phyloP scores from a whole-genome alignment of 2,329 filamentous ascomycete species.

The Nothophoma quercina region DNA sequence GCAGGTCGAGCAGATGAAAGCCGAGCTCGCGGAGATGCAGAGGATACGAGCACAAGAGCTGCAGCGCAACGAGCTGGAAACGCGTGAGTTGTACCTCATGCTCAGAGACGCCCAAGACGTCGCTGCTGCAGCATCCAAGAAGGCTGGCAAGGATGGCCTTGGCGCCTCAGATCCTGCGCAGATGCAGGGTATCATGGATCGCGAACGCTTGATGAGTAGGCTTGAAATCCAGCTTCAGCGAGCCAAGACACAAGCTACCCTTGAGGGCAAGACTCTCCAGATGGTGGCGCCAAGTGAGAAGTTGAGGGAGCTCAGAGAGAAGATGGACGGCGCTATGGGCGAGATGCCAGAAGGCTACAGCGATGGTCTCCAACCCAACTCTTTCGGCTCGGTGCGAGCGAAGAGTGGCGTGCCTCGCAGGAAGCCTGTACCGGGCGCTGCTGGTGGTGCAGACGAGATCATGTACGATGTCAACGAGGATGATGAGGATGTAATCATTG shows the following conservation, averaged over 20 bases:
- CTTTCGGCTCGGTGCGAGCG: conserved; percentile 62
- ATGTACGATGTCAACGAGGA: conserved; percentile 52
- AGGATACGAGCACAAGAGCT: conserved; percentile 86
- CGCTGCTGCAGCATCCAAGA: conserved; percentile 84
- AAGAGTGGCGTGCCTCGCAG: conserved; percentile 51
- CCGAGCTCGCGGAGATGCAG: conserved; percentile 86
- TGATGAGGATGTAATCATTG: conserved; percentile 70
- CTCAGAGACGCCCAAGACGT: conserved; percentile 96
- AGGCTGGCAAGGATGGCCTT: conserved; percentile 59
- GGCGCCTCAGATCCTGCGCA: conserved; percentile 73
- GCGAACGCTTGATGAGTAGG: conserved; percentile 89
- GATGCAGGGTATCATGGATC: conserved; percentile 92
- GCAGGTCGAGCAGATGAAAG: conserved; percentile 86
- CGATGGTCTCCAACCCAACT: conserved; percentile 70
- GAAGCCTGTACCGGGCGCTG: conserved; percentile 48
- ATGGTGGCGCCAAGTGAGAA: conserved; percentile 84
- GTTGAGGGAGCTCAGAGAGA: conserved; percentile 87
- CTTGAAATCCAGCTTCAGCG: conserved; percentile 94
- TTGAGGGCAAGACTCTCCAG: conserved; percentile 89
- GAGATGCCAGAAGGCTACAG: conserved; percentile 53
- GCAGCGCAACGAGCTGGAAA: conserved; percentile 94
- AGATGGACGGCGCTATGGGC: conserved; percentile 77
- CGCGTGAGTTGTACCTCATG: conserved; percentile 96
- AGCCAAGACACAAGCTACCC: conserved; percentile 96
- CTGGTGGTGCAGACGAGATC: conserved; percentile 49